These are phyloP conservation scores for Rhodotorula toruloides DNA, from an alignment of 768 basidiomycete species.

Conservation along the genomic window DNA sequence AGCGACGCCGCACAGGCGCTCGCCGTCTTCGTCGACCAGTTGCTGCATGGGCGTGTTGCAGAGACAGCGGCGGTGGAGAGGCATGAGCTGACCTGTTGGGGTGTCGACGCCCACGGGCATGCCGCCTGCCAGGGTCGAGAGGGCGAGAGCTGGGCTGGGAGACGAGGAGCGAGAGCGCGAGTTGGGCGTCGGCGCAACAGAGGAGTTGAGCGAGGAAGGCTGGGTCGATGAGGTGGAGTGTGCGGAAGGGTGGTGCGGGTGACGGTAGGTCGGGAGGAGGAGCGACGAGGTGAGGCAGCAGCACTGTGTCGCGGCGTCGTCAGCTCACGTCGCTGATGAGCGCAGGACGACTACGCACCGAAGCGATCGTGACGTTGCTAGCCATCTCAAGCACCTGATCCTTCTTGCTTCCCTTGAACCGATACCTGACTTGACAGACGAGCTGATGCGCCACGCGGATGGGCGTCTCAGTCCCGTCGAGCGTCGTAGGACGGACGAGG, in stretches of 20 bases:
- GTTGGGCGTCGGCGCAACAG: background rate
- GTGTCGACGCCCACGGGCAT: slow-evolving; percentile 4
- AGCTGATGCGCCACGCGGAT: slow-evolving; percentile 26
- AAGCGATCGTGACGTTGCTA: slow-evolving; percentile 22
- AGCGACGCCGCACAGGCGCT: slow-evolving; percentile 18
- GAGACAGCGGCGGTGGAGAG: slow-evolving; percentile 32
- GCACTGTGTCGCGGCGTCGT: too few species aligned
- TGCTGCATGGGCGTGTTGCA: slow-evolving; percentile 24
- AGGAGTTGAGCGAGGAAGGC: background rate
- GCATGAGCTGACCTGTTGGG: slow-evolving; percentile 9
- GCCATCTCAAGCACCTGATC: slow-evolving; percentile 23
- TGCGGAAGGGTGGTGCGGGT: background rate
- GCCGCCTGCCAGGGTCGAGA: background rate
- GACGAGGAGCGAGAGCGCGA: background rate
- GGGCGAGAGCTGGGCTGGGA: background rate
- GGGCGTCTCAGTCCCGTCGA: slow-evolving; percentile 28
- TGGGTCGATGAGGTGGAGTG: background rate
- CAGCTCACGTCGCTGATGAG: background rate
- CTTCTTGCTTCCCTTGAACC: slow-evolving; percentile 21
- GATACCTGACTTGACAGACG: slow-evolving; percentile 25
- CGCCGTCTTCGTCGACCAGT: slow-evolving; percentile 27
- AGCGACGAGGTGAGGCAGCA: slow-evolving; percentile 30
- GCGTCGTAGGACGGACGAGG: slow-evolving; percentile 20
- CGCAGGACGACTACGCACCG: background rate
- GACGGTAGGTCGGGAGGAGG: slow-evolving; percentile 26